Evolutionary conservation across 129 eudicot species (phyloP), one percentile per base, ranked within the genome.

Genomic region (Ambrosia trifida): DNA sequence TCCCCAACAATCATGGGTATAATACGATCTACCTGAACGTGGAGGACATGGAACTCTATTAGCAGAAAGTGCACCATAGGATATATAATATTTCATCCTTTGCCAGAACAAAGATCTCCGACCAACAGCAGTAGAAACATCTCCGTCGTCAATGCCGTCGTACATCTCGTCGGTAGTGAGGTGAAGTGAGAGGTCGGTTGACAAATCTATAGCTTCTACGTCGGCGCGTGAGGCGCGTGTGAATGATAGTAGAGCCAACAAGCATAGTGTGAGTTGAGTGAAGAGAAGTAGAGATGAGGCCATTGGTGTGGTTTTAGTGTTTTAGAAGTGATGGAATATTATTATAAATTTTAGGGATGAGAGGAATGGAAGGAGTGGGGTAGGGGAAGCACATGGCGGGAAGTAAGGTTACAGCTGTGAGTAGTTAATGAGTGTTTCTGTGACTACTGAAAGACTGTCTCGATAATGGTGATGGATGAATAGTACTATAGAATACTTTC

Each of bases 11-110:
- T 87, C 70, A 72, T 90, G 91, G 10, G 97, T 87, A 68, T 90
- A 90, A 58, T 90, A 90, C 6, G 97, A 90, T 77, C 95, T 83
- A 11, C 97, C 97, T 16, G 97, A 87, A 43, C 97, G 91, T 11
- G 97, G 89, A 6, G 91, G 97, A 58, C 97, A 90, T 0, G 97
- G 95, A 4, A 90, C 77, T 64, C 90, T 82, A 40, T 90, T 90
- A 12, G 97, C 91, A 10, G 90, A 83, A 0, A 90, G 78, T n/a
- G 94, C 97, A 11, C 87, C 95, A 64, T 90, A 90, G 0, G 97
- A 90, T 2, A 90, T 90, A 72, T 87, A 90, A 68, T 85, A 79
- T 57, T 78, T 38, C 69, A 68, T 53, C 46, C 71, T 78, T 40
- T 64, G n/a, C 96, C 96, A 87, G 19, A 78, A 76, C 72, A 89